Conservation (phyloP, 2,329 filamentous ascomycete genomes). For the Colletotrichum magnum region DNA sequence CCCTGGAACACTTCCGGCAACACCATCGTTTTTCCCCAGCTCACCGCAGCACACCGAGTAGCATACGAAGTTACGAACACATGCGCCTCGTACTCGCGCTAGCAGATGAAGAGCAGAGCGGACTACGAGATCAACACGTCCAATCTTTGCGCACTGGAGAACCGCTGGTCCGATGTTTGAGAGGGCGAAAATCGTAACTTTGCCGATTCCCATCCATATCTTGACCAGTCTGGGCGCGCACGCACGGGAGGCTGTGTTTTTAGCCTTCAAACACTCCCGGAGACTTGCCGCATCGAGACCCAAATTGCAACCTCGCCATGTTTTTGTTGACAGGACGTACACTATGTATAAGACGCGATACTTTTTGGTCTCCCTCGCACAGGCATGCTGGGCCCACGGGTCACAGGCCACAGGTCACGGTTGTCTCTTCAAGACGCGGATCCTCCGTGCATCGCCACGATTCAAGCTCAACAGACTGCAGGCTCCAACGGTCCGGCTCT, state of each 20-base stretch:
- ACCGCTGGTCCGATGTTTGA: constrained; percentile 30
- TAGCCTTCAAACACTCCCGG: constrained; percentile 14
- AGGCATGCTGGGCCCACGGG: not conserved
- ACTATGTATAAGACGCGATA: not conserved
- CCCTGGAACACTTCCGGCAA: constrained; percentile 32
- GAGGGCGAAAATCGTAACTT: constrained; percentile 30
- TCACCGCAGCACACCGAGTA: constrained; percentile 27
- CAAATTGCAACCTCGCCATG: constrained; percentile 15
- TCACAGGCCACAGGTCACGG: too few relatives aligned
- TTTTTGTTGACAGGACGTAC: not conserved
- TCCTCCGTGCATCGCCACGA: constrained; percentile 36
- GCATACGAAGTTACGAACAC: constrained; percentile 4
- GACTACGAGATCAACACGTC: constrained; percentile 19
- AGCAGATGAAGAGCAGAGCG: not conserved
- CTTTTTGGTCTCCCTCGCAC: constrained; percentile 14
- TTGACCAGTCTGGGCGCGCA: constrained; percentile 21
- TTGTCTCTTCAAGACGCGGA: constrained; percentile 22
- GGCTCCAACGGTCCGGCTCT: constrained; percentile 24
- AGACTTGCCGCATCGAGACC: constrained; percentile 24
- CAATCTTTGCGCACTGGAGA: constrained; percentile 23
- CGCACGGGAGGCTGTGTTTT: constrained; percentile 28
- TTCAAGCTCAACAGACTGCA: constrained; percentile 17
- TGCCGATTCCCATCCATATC: constrained; percentile 21
- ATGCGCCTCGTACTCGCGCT: constrained; percentile 2
- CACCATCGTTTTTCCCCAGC: constrained; percentile 22